Base-by-base conservation (phyloP, 495 filamentous ascomycete genomes). In the Penicillium paxilli region DNA sequence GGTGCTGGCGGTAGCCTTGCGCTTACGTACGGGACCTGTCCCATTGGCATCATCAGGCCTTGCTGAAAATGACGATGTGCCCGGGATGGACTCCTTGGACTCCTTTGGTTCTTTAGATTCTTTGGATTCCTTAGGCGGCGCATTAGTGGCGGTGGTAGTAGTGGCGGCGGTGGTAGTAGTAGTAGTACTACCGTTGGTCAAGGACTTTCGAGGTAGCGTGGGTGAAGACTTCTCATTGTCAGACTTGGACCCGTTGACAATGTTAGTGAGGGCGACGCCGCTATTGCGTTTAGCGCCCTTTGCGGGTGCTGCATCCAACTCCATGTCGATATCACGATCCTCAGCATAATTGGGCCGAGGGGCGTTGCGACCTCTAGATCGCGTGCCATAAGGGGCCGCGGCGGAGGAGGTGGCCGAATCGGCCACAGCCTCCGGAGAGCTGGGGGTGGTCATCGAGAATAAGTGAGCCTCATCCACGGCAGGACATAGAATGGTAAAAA, bases 261-360 rank as follows among this genome's bases (percentile, higher is more conserved):
- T 54, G 51, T 53, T 62, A 44, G 41, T 64, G 19, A 63, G 53
- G 11, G 65, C 50, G 12, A 67, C 54, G 46, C 57, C 71, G 21
- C 64, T 62, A 42, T 71, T 74, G 45, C 76, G 74, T 59, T 77
- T 75, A 21, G 62, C 62, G 26, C 80, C 78, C 67, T 80, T 84
- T 49, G 73, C 51, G 25, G 68, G 60, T 32, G 65, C 75, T 59
- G 64, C 72, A 57, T 83, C 84, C 66, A 88, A 80, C 33, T 98
- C 94, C 72, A 90, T 83, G 56, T 98, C 95, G 58, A 91, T 74
- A 62, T 97, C 94, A 65, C 87, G 88, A 72, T 98, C 95, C 73
- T 98, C 94, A 25, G 94, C 95, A 71, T 98, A 98, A 69, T 98
- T 98, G 44, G 87, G 84, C 56, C 94, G 88, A 58, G 89, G 80